These are phyloP conservation scores for Collybia nuda DNA, from an alignment of 768 basidiomycete species.

Conservation along the genomic window DNA sequence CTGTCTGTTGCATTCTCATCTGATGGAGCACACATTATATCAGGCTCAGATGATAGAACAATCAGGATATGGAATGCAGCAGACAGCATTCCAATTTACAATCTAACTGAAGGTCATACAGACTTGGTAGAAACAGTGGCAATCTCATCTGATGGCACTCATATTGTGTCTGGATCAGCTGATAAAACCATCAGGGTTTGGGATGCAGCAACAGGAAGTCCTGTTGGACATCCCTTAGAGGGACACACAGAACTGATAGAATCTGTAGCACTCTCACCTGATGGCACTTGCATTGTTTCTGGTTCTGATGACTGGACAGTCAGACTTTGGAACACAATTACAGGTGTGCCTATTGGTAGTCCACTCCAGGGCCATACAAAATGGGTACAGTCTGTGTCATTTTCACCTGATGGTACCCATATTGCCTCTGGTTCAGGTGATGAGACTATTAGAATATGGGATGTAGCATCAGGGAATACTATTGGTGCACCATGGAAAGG, in stretches of 20 bases:
- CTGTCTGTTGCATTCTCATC: not conserved
- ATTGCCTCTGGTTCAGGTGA: not conserved
- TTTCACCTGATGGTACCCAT: not conserved
- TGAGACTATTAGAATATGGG: not conserved
- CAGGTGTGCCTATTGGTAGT: no score
- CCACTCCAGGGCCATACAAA: not conserved
- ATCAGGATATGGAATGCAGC: not conserved
- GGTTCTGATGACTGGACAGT: no score
- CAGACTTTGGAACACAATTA: no score
- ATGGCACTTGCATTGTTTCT: no score
- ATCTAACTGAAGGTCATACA: not conserved
- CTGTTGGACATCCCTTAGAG: not conserved
- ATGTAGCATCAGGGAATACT: not conserved
- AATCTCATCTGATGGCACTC: not conserved
- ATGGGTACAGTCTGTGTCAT: not conserved
- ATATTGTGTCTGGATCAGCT: not conserved
- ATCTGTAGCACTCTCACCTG: no score
- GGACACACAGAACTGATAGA: no score
- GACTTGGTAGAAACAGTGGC: not conserved
- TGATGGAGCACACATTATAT: not conserved
- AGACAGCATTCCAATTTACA: not conserved
- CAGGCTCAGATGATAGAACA: not conserved
- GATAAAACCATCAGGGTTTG: not conserved
- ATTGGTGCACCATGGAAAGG: not conserved
- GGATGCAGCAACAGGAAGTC: not conserved